Evolutionary conservation across 495 filamentous ascomycete species (phyloP).

Genomic region (Aspergillus kassunensis): DNA sequence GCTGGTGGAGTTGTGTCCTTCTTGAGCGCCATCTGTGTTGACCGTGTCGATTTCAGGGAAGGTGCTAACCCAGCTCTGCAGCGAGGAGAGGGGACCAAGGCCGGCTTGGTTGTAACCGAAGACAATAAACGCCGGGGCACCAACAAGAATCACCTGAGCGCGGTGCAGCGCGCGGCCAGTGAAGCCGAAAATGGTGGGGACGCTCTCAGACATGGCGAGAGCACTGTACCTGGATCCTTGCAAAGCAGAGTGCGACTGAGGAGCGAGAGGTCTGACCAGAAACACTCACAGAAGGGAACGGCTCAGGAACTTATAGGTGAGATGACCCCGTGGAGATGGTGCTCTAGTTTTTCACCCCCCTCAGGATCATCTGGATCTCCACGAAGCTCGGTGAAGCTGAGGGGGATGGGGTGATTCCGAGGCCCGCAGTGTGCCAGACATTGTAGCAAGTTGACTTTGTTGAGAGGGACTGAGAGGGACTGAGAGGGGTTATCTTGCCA

Average conservation of each 20-base stretch:
- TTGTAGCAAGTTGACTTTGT: not conserved
- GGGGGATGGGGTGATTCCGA: not conserved
- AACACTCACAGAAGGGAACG: not conserved
- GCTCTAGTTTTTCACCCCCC: not conserved
- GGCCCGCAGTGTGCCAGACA: not conserved
- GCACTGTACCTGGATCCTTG: not conserved
- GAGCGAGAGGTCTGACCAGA: too few species aligned
- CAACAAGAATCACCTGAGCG: slow-evolving; percentile 19
- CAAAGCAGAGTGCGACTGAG: not conserved
- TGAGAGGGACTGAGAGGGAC: not conserved
- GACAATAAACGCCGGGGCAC: slow-evolving; percentile 28
- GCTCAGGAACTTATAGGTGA: not conserved
- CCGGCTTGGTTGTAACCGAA: slow-evolving; percentile 27
- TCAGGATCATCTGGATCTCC: not conserved
- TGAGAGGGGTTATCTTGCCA: not conserved
- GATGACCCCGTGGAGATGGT: slow-evolving; percentile 1
- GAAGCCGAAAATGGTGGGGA: slow-evolving; percentile 7
- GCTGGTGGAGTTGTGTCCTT: slow-evolving; percentile 27
- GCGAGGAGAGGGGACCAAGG: slow-evolving; percentile 17
- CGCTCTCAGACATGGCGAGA: not conserved
- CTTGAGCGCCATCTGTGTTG: slow-evolving; percentile 24
- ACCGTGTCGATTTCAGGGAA: slow-evolving; percentile 35
- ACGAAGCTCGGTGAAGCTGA: slow-evolving; percentile 2
- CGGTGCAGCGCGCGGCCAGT: slow-evolving; percentile 12
- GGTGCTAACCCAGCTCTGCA: slow-evolving; percentile 12